Evolutionary conservation across 2,329 filamentous ascomycete genomes (phyloP), one percentile per base, ranked within the genome.

Genomic region (Cladorrhinum sp.): DNA sequence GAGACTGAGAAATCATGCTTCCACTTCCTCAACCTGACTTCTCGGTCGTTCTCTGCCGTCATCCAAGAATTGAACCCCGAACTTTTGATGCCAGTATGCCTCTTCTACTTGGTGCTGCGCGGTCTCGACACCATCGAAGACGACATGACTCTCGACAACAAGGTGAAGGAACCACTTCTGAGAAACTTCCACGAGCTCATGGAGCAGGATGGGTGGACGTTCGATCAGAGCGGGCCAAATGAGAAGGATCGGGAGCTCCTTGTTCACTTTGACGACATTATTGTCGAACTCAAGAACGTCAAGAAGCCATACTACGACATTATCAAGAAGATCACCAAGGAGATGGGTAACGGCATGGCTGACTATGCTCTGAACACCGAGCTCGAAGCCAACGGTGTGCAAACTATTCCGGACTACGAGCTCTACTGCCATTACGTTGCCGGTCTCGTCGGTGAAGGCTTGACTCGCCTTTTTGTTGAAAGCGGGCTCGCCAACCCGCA

Each of bases 341-440:
- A 92, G 78, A 99, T 99, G 95, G 93, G 93, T 65, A 93, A 98
- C 71, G 95, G 95, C 67, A 99, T 99, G 95, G 95, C 95, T 25
- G 93, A 99, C 77, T 99, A 96, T 74, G 90, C 85, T 45, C 81
- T 90, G 67, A 95, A 96, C 69, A 88, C 91, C 13, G 91, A 95
- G 69, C 84, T 90, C 75, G 91, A 92, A 69, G 79, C 84, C 66
- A 86, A 92, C 62, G 92, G 92, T 52, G 88, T 98, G 61, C 83
- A 92, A 71, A 93, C 90, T 0, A 78, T 96, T 68, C 83, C 88
- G 56, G 93, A 98, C 68, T 99, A 98, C 75, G 93, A 99, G 78
- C 79, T 93, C 58, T 99, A 99, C 81, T 99, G 95, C 78, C 92
- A 96, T 76, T 98, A 98, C 72, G 95, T 99, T 27, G 95, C 95